phyloP scores from a whole-genome alignment of 2,329 filamentous ascomycete genomes.

The Niveomyces coronatus region DNA sequence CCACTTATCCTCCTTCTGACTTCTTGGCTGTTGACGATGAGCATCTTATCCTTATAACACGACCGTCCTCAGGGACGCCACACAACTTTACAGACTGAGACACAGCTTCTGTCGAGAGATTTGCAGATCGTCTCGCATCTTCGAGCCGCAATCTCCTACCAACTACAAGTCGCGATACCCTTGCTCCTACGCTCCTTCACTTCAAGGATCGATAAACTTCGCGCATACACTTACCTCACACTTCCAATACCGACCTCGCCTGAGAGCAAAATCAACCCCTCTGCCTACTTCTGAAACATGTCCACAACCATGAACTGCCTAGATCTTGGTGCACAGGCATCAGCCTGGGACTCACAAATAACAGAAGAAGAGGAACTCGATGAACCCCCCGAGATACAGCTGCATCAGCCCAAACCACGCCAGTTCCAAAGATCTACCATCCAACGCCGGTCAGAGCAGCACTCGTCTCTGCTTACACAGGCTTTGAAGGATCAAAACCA shows the following conservation, averaged over 20 bases:
- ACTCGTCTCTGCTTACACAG: slow-evolving; percentile 86
- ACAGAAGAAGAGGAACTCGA: slow-evolving; percentile 70
- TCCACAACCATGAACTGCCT: slow-evolving; percentile 27
- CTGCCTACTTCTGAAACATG: neutral
- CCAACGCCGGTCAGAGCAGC: slow-evolving; percentile 44
- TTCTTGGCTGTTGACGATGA: slow-evolving; percentile 19
- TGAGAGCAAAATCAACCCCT: neutral
- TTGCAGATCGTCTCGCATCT: slow-evolving; percentile 14
- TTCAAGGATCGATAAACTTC: slow-evolving; percentile 1
- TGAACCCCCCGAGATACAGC: slow-evolving; percentile 65
- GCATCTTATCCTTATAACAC: slow-evolving; percentile 25
- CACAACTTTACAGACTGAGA: slow-evolving; percentile 11
- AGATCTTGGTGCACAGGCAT: slow-evolving; percentile 17
- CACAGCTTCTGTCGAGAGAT: too few species aligned
- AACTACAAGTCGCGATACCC: slow-evolving; percentile 1
- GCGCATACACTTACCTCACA: neutral
- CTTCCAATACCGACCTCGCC: too few species aligned
- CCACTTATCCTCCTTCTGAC: neutral
- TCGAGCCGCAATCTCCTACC: slow-evolving; percentile 10
- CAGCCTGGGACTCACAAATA: slow-evolving; percentile 24
- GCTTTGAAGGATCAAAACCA: slow-evolving; percentile 51
- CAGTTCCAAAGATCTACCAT: slow-evolving; percentile 38
- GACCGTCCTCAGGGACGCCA: slow-evolving; percentile 27
- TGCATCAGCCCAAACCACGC: slow-evolving; percentile 18
- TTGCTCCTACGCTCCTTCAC: slow-evolving; percentile 1